Evolutionary conservation across 2,329 filamentous ascomycete genomes (phyloP).

Genomic region (Penicillium palitans): DNA sequence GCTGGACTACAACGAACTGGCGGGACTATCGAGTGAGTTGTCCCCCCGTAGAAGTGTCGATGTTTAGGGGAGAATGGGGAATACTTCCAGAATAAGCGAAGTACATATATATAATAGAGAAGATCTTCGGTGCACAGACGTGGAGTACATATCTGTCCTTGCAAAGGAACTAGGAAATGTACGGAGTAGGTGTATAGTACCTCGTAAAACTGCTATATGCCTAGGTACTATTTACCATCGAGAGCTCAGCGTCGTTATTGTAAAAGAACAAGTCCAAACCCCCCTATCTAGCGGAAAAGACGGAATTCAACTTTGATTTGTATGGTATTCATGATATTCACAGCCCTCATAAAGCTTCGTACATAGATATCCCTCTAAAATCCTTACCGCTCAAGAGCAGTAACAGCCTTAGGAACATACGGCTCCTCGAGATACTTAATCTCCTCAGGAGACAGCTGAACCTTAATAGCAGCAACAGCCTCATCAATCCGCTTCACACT

Average conservation of each 20-base stretch:
- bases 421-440: slow-evolving; percentile 62
- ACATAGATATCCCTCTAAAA: not conserved
- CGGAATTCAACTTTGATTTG: not conserved
- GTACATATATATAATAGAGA: not conserved
- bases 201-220: not conserved
- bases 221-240: not conserved
- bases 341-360: not conserved
- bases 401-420: slow-evolving; percentile 54
- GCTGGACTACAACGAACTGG: not conserved
- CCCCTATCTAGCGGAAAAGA: not conserved
- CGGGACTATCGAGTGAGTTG: not conserved
- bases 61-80: not conserved
- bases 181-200: not conserved
- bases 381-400: slow-evolving; percentile 29
- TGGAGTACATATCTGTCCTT: not conserved
- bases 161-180: not conserved
- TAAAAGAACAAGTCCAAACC: not conserved
- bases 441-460: slow-evolving; percentile 58
- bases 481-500: slow-evolving; percentile 63
- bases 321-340: not conserved
- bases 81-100: not conserved
- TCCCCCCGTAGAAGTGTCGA: not conserved
- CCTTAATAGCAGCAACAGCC: slow-evolving; percentile 51
- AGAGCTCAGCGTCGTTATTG: not conserved
- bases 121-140: not conserved